Evolutionary conservation across 306 rosid species (phyloP), one percentile per base, ranked within the genome.

Genomic region (Prunus salicina): DNA sequence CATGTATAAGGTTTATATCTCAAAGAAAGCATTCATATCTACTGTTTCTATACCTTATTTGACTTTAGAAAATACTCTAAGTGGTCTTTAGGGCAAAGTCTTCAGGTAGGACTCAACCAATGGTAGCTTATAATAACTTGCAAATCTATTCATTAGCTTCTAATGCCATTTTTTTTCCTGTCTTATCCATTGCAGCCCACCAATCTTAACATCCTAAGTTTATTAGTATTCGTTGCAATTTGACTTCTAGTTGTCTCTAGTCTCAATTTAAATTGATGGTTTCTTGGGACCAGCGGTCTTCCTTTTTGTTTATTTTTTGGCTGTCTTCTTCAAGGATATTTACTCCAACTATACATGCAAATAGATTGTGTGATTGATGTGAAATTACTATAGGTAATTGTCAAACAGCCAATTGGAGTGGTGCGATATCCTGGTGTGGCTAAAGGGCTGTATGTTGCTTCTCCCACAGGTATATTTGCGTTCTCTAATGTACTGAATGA

Each of bases 361-460:
- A 55, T 16, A 19, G 52, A 58, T 41, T 61, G 67, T 34, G 13
- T 62, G 19, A 64, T 63, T 9, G 34, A 24, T 25, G 34, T 41
- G 41, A 70, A 56, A 68, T 69, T 65, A 27, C 72, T 43, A 69
- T 80, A 95, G 98, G 88, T 90, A 83, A 83, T 77, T 74, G 78
- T 95, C 73, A 77, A 89, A 65, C 92, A 92, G 82, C 91, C 96
- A 58, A 92, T 95, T 69, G 98, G 97, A 75, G 78, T 79, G 55
- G 87, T 88, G 55, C 87, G 77, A 53, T 95, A 95, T 88, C 96
- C 97, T 71, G 93, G 93, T 76, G 97, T 92, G 62, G 88, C 90
- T 18, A 85, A 74, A 77, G 91, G 90, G 82, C 67, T 87, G 61
- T 84, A 84, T 64, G 85, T 79, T 55, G 91, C 88, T 30, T 79